These are phyloP conservation scores for Aquilaria sinensis DNA, from an alignment of 345 rosid species.

Conservation along the genomic window DNA sequence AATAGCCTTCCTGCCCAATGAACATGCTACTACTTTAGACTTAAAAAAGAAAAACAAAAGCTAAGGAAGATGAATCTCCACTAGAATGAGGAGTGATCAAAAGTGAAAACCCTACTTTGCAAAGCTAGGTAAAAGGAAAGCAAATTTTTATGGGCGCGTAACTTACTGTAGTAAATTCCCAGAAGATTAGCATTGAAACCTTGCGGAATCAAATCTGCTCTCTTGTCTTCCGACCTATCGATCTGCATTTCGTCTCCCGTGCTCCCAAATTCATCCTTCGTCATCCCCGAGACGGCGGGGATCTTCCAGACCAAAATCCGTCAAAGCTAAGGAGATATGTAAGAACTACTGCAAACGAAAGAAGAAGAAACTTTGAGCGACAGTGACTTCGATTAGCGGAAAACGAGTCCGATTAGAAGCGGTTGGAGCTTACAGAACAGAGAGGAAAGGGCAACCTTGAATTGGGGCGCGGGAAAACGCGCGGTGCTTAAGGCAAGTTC, in stretches of 20 bases:
- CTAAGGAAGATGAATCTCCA: neutral
- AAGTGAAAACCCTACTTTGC: neutral
- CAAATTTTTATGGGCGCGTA: neutral
- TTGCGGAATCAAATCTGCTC: conserved; percentile 23
- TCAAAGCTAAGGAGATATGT: neutral
- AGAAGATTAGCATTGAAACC: conserved; percentile 59
- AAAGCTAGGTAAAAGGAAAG: neutral
- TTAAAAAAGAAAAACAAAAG: neutral
- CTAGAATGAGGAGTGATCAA: neutral
- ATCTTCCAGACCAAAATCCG: neutral
- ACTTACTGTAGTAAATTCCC: conserved; percentile 62
- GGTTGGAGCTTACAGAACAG: neutral
- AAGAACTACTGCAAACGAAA: too few species aligned
- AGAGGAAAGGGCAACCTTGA: neutral
- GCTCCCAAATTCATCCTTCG: conserved; percentile 31
- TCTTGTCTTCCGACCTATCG: conserved; percentile 30
- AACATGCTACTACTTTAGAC: neutral
- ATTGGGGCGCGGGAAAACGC: conserved; percentile 17
- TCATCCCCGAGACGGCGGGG: conserved; percentile 29
- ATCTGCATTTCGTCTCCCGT: conserved; percentile 53
- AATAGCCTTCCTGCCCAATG: conserved; percentile 65
- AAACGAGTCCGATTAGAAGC: too few species aligned
- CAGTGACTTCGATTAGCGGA: too few species aligned
- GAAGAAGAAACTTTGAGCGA: too few species aligned
- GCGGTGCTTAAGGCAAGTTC: neutral